Evolutionary conservation across 2,329 filamentous ascomycete species (phyloP), one percentile per base, ranked within the genome.

Genomic region (Lachnellula willkommii): DNA sequence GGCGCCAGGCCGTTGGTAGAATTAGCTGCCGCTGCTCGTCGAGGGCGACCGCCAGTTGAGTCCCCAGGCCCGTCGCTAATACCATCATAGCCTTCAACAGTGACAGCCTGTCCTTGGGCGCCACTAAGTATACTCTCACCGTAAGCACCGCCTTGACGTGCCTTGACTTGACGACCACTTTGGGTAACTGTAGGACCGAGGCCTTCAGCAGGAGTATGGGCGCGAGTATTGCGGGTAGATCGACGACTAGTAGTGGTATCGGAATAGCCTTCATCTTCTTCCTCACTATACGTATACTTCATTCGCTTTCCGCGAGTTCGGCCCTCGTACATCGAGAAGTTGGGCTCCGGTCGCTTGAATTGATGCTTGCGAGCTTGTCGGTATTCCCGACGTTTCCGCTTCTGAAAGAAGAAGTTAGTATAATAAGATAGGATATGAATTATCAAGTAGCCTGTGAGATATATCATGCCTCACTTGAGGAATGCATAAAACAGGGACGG

Each of bases 231-330:
- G 26, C 93, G 84, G 17, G 84, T 80, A 12, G 89, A 90, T 6
- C 85, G 82, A 77, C 92, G 70, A 70, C 74, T 72, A 5, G 68
- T 70, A 9, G 81, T 80, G 65, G 85, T 80, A 67, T 86, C 82
- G n/a, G 82, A 82, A 54, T 78, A 81, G 15, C 86, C 83, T 37
- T 87, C 66, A n/a, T 70, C 87, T 63, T 95, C 90, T 24, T 95
- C 90, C 52, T 96, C 92, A 0, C 91, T 95, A 69, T 89, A 99
- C 0, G 90, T 99, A 69, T 99, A 99, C 72, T 92, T 95, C 74
- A 95, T 88, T 59, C 93, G 88, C 77, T 99, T 97, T 55, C 94
- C 94, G 57, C 94, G 85, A 5, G 95, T 99, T 52, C 94, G 89
- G 50, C 94, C 94, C 75, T 99, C 94, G 71, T 99, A 99, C 56